phyloP scores from a whole-genome alignment of 2,329 filamentous ascomycete species.

The Pezicula neosporulosa region DNA sequence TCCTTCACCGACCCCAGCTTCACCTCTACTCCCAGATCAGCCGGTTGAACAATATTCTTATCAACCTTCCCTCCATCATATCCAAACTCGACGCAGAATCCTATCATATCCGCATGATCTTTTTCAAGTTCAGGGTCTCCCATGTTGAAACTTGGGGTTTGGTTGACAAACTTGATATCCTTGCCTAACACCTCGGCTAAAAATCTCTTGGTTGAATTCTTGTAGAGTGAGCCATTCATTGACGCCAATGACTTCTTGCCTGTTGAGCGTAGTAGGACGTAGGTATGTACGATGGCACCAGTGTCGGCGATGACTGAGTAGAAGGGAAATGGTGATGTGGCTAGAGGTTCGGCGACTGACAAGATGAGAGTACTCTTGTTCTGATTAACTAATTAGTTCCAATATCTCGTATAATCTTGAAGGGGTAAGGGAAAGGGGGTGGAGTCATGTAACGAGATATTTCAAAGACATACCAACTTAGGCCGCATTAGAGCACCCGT shows the following conservation, averaged over 20 bases:
- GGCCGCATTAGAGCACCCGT: slow-evolving; percentile 1
- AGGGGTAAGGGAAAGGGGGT: neutral
- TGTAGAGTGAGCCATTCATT: slow-evolving; percentile 4
- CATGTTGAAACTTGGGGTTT: neutral
- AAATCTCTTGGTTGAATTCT: slow-evolving; percentile 3
- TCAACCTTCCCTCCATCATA: slow-evolving; percentile 16
- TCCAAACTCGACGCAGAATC: slow-evolving; percentile 4
- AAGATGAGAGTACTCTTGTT: slow-evolving; percentile 3
- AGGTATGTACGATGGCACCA: slow-evolving; percentile 1
- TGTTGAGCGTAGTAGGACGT: slow-evolving; percentile 1
- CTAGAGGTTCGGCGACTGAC: slow-evolving; percentile 2
- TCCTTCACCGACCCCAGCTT: slow-evolving; percentile 2
- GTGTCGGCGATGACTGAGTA: slow-evolving; percentile 2
- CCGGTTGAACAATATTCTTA: slow-evolving; percentile 4
- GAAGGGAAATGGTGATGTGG: neutral
- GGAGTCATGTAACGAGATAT: neutral
- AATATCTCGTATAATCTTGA: neutral
- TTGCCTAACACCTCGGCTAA: slow-evolving; percentile 1
- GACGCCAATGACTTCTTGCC: slow-evolving; percentile 7
- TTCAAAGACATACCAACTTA: slow-evolving; percentile 4
- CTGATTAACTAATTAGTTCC: slow-evolving; percentile 1
- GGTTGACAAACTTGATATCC: slow-evolving; percentile 1
- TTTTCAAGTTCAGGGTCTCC: slow-evolving; percentile 3
- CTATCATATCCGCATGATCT: slow-evolving; percentile 2
- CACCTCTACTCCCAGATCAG: slow-evolving; percentile 5